Conservation (phyloP, 2,329 filamentous ascomycete species). For the Calonectria hongkongensis region DNA sequence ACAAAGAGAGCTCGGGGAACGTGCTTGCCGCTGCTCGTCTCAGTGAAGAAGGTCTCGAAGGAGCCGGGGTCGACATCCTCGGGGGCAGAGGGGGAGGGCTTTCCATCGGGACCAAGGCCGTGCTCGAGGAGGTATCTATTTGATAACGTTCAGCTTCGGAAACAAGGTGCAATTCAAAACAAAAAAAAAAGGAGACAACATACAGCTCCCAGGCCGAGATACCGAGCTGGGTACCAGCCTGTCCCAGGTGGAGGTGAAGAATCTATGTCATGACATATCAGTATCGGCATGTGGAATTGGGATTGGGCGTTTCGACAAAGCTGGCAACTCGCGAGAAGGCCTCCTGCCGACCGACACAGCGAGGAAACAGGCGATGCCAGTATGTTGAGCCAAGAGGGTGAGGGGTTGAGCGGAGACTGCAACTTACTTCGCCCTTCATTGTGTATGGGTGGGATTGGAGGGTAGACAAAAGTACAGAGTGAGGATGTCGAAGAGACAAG, state of each 20-base stretch:
- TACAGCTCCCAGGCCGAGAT: slow-evolving; percentile 87
- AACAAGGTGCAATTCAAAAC: slow-evolving; percentile 37
- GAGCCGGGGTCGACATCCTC: slow-evolving; percentile 78
- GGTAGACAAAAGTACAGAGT: slow-evolving; percentile 47
- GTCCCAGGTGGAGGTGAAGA: slow-evolving; percentile 78
- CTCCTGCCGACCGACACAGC: slow-evolving; percentile 38
- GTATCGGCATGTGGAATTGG: slow-evolving; percentile 38
- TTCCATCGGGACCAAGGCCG: slow-evolving; percentile 79
- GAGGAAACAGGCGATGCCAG: slow-evolving; percentile 46
- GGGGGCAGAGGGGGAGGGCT: slow-evolving; percentile 76
- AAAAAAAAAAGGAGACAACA: slow-evolving; percentile 62
- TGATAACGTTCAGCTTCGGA: slow-evolving; percentile 50
- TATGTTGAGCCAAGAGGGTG: slow-evolving; percentile 29
- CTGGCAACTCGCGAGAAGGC: slow-evolving; percentile 35
- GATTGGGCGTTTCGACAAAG: slow-evolving; percentile 40
- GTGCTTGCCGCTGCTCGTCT: slow-evolving; percentile 83
- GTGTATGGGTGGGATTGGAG: slow-evolving; percentile 56
- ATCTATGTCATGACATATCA: slow-evolving; percentile 64
- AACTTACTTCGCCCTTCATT: slow-evolving; percentile 76
- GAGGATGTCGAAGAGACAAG: slow-evolving; percentile 45
- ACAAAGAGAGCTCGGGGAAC: slow-evolving; percentile 83
- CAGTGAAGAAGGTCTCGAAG: slow-evolving; percentile 84
- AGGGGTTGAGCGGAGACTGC: slow-evolving; percentile 19
- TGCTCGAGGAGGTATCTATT: slow-evolving; percentile 83
- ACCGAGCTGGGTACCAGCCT: slow-evolving; percentile 84